Evolutionary conservation across 345 rosid species (phyloP), one percentile per base, ranked within the genome.

Genomic region (Moricandia moricandioides): DNA sequence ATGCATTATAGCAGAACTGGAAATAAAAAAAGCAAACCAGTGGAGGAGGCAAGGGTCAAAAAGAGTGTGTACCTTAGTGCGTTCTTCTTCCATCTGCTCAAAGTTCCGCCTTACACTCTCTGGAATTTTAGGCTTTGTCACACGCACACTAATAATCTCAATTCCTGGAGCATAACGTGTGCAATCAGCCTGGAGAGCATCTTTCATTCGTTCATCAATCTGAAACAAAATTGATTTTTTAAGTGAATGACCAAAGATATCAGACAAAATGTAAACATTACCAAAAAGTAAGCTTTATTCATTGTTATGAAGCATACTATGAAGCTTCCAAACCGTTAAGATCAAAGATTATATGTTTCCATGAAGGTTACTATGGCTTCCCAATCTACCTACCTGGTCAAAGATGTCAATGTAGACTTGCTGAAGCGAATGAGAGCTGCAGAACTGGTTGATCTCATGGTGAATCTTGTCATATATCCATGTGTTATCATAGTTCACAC

Each of bases 401-500:
- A 94, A 94, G 79, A 91, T 91, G 83, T 91, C 97, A 66, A 94
- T 94, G 73, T 91, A 94, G 55, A 94, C 98, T 85, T 94, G 96
- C 80, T 94, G 97, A 74, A 94, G 97, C 29, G 87, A 51, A 75
- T 91, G 96, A 11, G 95, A 89, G 85, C 97, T 91, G 82, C 97
- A 91, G 82, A 91, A 91, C 84, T 94, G 98, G 83, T 94, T 94
- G 86, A 94, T 94, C 86, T 94, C 96, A 75, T 94, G 98, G 72
- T 94, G 98, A 77, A 91, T 94, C 88, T 91, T 94, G 86, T 94
- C 96, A 63, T 94, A 94, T 70, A 94, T 91, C 98, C 97, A 94
- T 5, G 95, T 94, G 81, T 94, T 72, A 67, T 94, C 98, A 49
- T 94, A 94, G 29, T 87, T 69, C 72, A 94, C 91, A 6, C 95